These are phyloP conservation scores for Mercurialis annua DNA, from an alignment of 345 rosid species.

Conservation along the genomic window DNA sequence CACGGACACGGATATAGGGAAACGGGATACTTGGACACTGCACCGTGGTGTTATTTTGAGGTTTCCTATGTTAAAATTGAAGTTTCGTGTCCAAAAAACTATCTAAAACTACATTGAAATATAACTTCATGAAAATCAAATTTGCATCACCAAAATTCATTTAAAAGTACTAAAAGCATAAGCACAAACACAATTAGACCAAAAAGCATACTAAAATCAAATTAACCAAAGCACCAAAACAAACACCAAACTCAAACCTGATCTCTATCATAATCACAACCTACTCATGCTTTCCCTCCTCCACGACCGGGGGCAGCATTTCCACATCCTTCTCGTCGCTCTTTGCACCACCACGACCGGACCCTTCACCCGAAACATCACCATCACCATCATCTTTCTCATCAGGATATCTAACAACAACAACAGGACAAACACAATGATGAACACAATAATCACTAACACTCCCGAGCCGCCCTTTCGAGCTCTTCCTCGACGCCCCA, in stretches of 20 bases:
- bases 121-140: no score
- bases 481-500: constrained; percentile 48
- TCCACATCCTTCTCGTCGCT: constrained; percentile 28
- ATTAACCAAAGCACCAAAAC: not conserved
- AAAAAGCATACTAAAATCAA: no score
- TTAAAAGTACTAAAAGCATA: no score
- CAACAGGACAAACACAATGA: constrained; percentile 82
- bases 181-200: no score
- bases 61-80: no score
- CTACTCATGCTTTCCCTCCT: constrained; percentile 50
- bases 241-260: constrained; percentile 32
- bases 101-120: no score
- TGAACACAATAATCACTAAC: constrained; percentile 83
- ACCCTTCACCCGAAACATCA: constrained; percentile 14
- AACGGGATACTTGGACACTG: no score
- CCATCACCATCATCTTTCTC: constrained; percentile 41
- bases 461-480: constrained; percentile 70
- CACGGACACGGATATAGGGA: no score
- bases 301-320: constrained; percentile 36
- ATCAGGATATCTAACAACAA: constrained; percentile 69
- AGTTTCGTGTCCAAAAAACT: no score
- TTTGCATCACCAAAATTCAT: no score
- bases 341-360: constrained; percentile 36
- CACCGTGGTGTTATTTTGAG: no score
- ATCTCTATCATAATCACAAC: constrained; percentile 46